These are phyloP conservation scores for Diaporthe capsici DNA, from an alignment of 2,329 filamentous ascomycete genomes.

Conservation along the genomic window DNA sequence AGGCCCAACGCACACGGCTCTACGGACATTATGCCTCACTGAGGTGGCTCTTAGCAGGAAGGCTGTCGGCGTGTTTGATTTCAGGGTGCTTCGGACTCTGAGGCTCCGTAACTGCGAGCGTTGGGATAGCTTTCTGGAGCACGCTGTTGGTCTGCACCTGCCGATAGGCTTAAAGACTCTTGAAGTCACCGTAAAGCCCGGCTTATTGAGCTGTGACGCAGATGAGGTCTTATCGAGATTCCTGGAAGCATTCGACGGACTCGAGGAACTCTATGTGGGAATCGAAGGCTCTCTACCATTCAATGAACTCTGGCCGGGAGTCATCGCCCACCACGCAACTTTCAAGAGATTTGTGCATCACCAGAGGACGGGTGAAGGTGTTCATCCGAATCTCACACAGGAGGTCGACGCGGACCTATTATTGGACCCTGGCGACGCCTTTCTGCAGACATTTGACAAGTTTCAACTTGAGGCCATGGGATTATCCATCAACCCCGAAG, in stretches of 20 bases:
- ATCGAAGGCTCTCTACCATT: neutral
- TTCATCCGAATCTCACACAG: accelerated
- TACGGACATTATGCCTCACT: neutral
- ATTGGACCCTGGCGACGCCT: neutral
- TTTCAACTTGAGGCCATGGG: neutral
- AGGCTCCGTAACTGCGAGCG: neutral
- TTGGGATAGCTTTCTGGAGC: neutral
- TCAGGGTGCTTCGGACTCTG: neutral
- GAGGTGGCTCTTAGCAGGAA: neutral
- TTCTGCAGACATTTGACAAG: neutral
- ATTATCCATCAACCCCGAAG: neutral
- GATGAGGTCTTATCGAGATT: neutral
- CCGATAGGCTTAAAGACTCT: neutral
- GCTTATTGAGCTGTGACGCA: neutral
- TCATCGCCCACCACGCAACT: neutral
- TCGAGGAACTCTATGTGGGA: neutral
- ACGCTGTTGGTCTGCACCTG: too few relatives aligned
- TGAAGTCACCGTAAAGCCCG: neutral
- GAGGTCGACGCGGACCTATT: neutral
- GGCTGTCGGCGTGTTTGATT: neutral
- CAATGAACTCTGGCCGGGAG: neutral
- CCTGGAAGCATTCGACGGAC: neutral
- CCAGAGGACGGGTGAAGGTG: too few relatives aligned
- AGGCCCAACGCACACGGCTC: neutral
- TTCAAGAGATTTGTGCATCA: neutral